Evolutionary conservation across 192 early-diverging fungal genomes (phyloP).

Genomic region (Hyaloraphidium curvatum): DNA sequence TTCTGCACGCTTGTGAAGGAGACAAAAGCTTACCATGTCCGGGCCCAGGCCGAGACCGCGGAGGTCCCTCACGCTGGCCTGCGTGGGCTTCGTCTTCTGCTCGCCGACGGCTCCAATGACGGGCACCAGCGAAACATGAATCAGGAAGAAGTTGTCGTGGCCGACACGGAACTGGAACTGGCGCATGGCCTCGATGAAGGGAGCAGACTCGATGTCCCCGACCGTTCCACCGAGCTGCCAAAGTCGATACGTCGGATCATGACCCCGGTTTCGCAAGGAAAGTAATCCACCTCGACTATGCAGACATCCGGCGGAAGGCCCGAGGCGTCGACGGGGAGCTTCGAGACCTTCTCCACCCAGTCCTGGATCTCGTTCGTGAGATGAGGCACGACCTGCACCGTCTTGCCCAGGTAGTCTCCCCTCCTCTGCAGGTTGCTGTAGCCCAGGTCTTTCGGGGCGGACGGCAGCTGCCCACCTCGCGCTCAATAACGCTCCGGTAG

Average conservation of each 20-base stretch:
- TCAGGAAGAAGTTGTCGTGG: slow-evolving; percentile 90
- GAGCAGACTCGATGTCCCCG: slow-evolving; percentile 96
- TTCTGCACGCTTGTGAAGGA: too few species aligned
- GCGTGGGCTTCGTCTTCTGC: slow-evolving; percentile 99
- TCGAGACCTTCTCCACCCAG: slow-evolving; percentile 93
- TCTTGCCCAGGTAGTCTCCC: slow-evolving; percentile 96
- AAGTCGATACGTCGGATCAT: neutral
- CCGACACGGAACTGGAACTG: slow-evolving; percentile 99
- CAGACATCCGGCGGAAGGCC: slow-evolving; percentile 82
- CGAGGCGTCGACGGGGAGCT: slow-evolving; percentile 62
- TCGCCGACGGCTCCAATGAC: slow-evolving; percentile 94
- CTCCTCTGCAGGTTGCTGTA: slow-evolving; percentile 29
- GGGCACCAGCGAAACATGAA: slow-evolving; percentile 93
- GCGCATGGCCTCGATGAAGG: slow-evolving; percentile 98
- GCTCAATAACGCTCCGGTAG: slow-evolving; percentile 87
- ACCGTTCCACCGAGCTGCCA: slow-evolving; percentile 73
- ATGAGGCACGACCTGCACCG: slow-evolving; percentile 97
- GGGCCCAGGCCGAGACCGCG: slow-evolving; percentile 86
- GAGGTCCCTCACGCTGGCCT: slow-evolving; percentile 84
- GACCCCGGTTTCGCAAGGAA: neutral
- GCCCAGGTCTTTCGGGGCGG: neutral
- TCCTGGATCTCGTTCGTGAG: slow-evolving; percentile 94
- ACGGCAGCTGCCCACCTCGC: slow-evolving; percentile 27
- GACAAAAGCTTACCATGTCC: slow-evolving; percentile 42
- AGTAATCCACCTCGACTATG: slow-evolving; percentile 64